Evolutionary conservation across 176 grass and related monocot genomes (phyloP).

Genomic region (Cymbopogon citratus): DNA sequence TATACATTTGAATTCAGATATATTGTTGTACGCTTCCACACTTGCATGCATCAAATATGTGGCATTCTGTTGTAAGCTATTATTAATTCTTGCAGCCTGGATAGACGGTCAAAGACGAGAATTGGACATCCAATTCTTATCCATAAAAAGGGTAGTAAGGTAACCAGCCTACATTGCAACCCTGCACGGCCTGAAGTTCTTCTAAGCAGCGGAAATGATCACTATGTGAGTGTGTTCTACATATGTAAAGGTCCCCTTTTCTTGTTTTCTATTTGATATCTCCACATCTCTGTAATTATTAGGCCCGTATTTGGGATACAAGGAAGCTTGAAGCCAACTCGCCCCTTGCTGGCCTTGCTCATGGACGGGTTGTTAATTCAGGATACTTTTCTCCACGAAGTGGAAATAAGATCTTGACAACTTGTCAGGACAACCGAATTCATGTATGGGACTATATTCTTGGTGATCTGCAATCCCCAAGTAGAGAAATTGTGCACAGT

Average conservation of each 20-base stretch:
- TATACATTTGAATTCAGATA: background rate
- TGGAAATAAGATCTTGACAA: slow-evolving; percentile 87
- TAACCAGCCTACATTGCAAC: slow-evolving; percentile 86
- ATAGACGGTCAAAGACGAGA: slow-evolving; percentile 60
- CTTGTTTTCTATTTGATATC: background rate
- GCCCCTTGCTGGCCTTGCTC: slow-evolving; percentile 61
- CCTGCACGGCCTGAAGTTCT: slow-evolving; percentile 78
- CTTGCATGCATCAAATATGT: background rate
- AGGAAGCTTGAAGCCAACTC: slow-evolving; percentile 57
- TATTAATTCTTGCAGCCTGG: slow-evolving; percentile 44
- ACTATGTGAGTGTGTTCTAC: slow-evolving; percentile 62
- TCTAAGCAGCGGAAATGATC: slow-evolving; percentile 97
- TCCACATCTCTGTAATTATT: slow-evolving; percentile 23
- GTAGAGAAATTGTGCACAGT: slow-evolving; percentile 96
- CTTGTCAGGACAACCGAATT: slow-evolving; percentile 90
- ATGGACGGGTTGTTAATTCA: slow-evolving; percentile 87
- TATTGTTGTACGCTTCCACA: background rate
- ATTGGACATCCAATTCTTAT: slow-evolving; percentile 65
- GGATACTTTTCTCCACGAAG: slow-evolving; percentile 86
- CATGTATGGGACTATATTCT: slow-evolving; percentile 97
- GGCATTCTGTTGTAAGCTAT: background rate
- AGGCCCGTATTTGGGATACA: slow-evolving; percentile 94
- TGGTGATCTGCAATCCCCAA: slow-evolving; percentile 68
- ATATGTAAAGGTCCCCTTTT: background rate
- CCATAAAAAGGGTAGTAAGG: slow-evolving; percentile 97